Evolutionary conservation across 73 alveolate species (phyloP), one percentile per base, ranked within the genome.

Genomic region (Uronychia setigera): DNA sequence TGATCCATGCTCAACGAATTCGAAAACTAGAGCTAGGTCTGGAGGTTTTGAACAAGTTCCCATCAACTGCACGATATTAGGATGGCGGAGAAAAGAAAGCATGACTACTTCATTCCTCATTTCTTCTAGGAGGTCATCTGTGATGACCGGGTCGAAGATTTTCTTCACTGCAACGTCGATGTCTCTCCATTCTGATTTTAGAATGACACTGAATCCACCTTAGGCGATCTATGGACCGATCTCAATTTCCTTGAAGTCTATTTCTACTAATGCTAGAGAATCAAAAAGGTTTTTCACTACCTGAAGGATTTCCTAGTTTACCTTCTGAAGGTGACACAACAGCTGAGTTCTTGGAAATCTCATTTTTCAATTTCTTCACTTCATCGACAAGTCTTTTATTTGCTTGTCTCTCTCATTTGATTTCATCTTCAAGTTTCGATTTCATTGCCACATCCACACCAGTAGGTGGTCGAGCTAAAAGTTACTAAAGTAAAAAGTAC

Each of bases 161-260:
- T 94, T 95, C 90, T 97, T 97, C 33, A 96, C 93, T 13, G 99
- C 99, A 32, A 97, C 99, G 14, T 93, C 96, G 13, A 96, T 87
- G 27, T 97, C 98, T 35, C 91, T 88, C 88, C 97, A 92, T 35
- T 88, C 85, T 11, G 98, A 97, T 85, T 93, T 96, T 77, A 90
- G 98, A 75, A 97, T 97, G 81, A 95, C 97, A 59, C 98, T 89
- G 87, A 97, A 97, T 0, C 99, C 99, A 30, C 99, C 99, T 87
- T 96, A 95, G 31, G 97, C 92, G 59, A 97, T 93, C 78, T 92
- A 80, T 59, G 94, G 97, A 31, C 96, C 96, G 31, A 97, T 80
- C 57, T 93, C 93, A 60, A 93, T 81, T 57, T 93, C 97, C 77
- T 93, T 89, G 26, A 87, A 84, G 58, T 91, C 92, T 46, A 94